These are phyloP conservation scores for Wickerhamiella pararugosa DNA, from an alignment of 1,139 yeast genomes.

Conservation along the genomic window DNA sequence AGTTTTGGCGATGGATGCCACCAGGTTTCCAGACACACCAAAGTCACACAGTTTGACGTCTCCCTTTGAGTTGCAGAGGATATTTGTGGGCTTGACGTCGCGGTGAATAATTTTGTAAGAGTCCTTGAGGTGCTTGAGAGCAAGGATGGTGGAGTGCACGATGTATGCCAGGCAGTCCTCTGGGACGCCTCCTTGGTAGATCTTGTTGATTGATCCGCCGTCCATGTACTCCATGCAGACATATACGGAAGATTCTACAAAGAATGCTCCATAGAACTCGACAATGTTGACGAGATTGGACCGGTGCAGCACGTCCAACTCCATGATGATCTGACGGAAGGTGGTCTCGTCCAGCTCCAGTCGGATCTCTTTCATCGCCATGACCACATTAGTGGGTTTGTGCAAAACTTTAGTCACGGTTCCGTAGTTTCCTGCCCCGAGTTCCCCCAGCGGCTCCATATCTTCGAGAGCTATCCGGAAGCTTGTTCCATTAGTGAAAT, in stretches of 20 bases:
- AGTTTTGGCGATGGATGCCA: constrained; percentile 89
- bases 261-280: constrained; percentile 93
- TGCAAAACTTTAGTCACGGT: constrained; percentile 85
- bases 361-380: constrained; percentile 97
- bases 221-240: constrained; percentile 99
- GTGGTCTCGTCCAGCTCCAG: constrained; percentile 82
- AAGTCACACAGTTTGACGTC: constrained; percentile 88
- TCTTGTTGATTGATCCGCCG: constrained; percentile 85
- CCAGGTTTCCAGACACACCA: constrained; percentile 91
- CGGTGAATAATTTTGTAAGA: constrained; percentile 87
- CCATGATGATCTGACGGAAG: constrained; percentile 90
- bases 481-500: constrained; percentile 75
- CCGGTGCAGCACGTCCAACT: constrained; percentile 79
- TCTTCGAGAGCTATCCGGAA: constrained; percentile 80
- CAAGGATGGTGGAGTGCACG: constrained; percentile 66
- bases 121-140: constrained; percentile 73
- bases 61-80: constrained; percentile 63
- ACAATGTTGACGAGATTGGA: constrained; percentile 84
- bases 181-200: constrained; percentile 65
- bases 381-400: constrained; percentile 79
- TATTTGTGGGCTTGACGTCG: constrained; percentile 95
- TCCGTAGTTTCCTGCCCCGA: constrained; percentile 93
- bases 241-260: constrained; percentile 94
- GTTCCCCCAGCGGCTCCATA: constrained; percentile 65
- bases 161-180: constrained; percentile 73